phyloP scores from a whole-genome alignment of 305 asterid genomes.

The Solanum hybrid region DNA sequence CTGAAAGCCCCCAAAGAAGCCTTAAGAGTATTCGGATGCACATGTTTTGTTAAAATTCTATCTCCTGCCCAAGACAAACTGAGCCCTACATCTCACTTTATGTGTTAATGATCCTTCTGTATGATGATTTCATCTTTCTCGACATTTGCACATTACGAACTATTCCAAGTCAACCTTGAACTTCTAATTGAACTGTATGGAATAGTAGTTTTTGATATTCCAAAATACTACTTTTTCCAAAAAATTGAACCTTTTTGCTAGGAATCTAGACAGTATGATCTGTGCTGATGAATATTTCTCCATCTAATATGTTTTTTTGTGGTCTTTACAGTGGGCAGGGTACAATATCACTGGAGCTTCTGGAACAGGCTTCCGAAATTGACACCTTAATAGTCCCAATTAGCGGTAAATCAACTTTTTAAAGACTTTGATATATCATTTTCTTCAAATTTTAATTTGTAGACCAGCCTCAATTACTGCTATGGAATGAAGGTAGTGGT shows the following conservation, averaged over 20 bases:
- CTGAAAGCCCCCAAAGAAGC: not conserved
- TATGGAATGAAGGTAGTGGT: slow-evolving; percentile 60
- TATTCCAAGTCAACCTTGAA: not conserved
- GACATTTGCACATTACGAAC: not conserved
- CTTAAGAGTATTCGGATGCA: not conserved
- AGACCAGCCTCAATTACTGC: not conserved
- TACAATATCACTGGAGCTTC: slow-evolving; percentile 66
- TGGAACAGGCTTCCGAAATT: slow-evolving; percentile 66
- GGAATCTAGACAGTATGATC: not conserved
- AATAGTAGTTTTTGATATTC: not conserved
- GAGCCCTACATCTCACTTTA: not conserved
- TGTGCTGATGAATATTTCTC: not conserved
- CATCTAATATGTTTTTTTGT: not conserved
- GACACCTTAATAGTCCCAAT: slow-evolving; percentile 81
- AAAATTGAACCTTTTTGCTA: not conserved
- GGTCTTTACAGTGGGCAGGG: slow-evolving; percentile 76
- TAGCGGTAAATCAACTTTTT: slow-evolving; percentile 48
- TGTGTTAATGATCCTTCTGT: not conserved
- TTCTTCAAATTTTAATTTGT: not conserved
- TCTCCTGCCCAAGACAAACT: not conserved
- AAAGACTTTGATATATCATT: not conserved
- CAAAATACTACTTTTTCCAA: not conserved
- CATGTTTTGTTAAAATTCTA: not conserved
- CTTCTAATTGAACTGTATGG: not conserved
- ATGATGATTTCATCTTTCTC: not conserved